Evolutionary conservation across 148 eudicot genomes (phyloP).

Genomic region (Tetragonia tetragonoides): DNA sequence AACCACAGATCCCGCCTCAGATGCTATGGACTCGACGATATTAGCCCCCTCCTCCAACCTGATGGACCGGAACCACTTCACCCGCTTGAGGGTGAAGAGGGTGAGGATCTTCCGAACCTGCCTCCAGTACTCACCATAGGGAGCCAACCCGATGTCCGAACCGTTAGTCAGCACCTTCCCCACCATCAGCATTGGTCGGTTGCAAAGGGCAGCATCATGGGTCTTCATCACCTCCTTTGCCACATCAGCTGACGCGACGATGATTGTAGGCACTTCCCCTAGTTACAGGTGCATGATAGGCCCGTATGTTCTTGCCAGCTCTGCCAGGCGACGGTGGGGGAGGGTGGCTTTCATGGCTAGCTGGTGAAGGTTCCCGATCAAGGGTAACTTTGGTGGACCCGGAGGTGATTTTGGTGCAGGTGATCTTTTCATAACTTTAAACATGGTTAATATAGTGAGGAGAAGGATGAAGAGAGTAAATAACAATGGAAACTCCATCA

Average conservation of each 20-base stretch:
- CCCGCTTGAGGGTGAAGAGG: slow-evolving; percentile 27
- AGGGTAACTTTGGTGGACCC: slow-evolving; percentile 20
- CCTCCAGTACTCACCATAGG: slow-evolving; percentile 31
- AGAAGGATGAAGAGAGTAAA: background rate
- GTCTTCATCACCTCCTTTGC: slow-evolving; percentile 33
- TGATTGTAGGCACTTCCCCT: slow-evolving; percentile 23
- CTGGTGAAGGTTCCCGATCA: slow-evolving; percentile 25
- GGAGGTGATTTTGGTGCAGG: too few species aligned
- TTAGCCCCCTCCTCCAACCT: slow-evolving; percentile 29
- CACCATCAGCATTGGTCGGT: slow-evolving; percentile 20
- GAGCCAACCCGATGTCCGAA: slow-evolving; percentile 23
- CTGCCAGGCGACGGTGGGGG: slow-evolving; percentile 21
- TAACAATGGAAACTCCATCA: too few species aligned
- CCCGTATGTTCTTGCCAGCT: slow-evolving; percentile 20
- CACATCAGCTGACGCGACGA: slow-evolving; percentile 27
- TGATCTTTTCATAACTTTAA: background rate
- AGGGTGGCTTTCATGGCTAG: slow-evolving; percentile 18
- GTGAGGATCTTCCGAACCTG: slow-evolving; percentile 27
- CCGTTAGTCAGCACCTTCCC: slow-evolving; percentile 21
- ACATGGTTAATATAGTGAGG: background rate
- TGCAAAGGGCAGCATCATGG: slow-evolving; percentile 30
- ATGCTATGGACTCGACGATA: background rate
- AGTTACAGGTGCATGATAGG: slow-evolving; percentile 28
- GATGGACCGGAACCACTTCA: slow-evolving; percentile 14
- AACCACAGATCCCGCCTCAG: slow-evolving; percentile 12